These are phyloP conservation scores for Kondoa malvinella DNA, from an alignment of 768 basidiomycete species.

Conservation along the genomic window DNA sequence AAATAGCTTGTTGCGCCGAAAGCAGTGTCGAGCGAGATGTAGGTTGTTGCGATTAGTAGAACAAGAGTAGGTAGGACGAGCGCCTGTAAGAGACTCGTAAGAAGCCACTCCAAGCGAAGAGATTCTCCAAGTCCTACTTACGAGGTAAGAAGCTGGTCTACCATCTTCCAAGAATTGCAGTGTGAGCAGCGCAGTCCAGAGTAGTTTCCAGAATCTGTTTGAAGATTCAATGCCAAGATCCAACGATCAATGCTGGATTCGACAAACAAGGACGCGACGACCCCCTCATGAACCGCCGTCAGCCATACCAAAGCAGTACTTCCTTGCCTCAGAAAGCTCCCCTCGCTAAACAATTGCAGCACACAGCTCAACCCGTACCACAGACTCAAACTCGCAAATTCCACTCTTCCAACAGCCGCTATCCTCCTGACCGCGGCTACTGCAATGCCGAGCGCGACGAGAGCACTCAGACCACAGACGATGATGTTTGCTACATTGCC, in stretches of 20 bases:
- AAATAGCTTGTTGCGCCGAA: slow-evolving; percentile 45
- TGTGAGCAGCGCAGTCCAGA: slow-evolving; percentile 29
- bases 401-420: slow-evolving; percentile 61
- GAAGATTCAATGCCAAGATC: slow-evolving; percentile 5
- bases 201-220: slow-evolving; percentile 20
- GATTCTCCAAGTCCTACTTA: not conserved
- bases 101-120: not conserved
- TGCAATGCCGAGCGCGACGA: slow-evolving; percentile 46
- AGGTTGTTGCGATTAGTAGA: slow-evolving; percentile 54
- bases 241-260: slow-evolving; percentile 29
- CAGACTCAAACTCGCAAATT: slow-evolving; percentile 30
- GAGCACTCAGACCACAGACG: slow-evolving; percentile 54
- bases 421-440: slow-evolving; percentile 46
- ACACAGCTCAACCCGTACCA: slow-evolving; percentile 26
- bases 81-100: not conserved
- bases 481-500: slow-evolving; percentile 79
- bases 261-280: slow-evolving; percentile 7
- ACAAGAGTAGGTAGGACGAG: slow-evolving; percentile 9
- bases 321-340: slow-evolving; percentile 62
- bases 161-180: slow-evolving; percentile 80
- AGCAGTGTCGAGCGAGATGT: slow-evolving; percentile 68
- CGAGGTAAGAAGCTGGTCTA: slow-evolving; percentile 38
- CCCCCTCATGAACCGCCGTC: slow-evolving; percentile 12
- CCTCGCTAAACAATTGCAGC: slow-evolving; percentile 38
- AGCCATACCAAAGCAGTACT: slow-evolving; percentile 63